phyloP scores from a whole-genome alignment of 1,284 basidiomycete genomes.

The Naganishia liquefaciens region DNA sequence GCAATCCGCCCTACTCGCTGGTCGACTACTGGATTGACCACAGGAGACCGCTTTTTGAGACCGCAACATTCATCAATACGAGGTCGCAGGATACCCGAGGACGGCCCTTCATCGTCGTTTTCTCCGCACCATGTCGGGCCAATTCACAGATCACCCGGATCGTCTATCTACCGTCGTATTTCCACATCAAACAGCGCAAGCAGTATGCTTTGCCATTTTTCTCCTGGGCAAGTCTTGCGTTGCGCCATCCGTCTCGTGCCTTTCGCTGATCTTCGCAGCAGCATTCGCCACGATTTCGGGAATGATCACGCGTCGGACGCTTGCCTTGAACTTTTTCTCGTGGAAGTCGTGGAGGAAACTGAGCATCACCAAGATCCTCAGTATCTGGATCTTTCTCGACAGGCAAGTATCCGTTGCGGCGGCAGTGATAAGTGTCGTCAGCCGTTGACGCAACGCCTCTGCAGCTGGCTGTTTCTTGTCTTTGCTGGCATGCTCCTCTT shows the following conservation, averaged over 20 bases:
- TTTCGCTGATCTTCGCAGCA: not conserved
- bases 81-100: too few relatives aligned
- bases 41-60: too few relatives aligned
- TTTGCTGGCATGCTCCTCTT: conserved; percentile 18
- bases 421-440: too few relatives aligned
- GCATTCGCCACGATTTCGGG: conserved; percentile 22
- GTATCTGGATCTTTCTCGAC: conserved; percentile 25
- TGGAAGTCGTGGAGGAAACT: conserved; percentile 17
- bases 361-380: conserved; percentile 18
- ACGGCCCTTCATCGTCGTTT: not conserved
- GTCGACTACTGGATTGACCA: too few relatives aligned
- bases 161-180: conserved; percentile 17
- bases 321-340: conserved; percentile 10
- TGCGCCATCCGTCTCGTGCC: not conserved
- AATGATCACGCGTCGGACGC: conserved; percentile 24
- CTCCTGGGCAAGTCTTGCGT: conserved; percentile 4
- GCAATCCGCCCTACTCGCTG: too few relatives aligned
- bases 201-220: conserved; percentile 21
- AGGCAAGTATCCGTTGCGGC: conserved; percentile 9
- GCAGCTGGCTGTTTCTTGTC: conserved; percentile 19
- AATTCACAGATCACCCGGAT: conserved; percentile 18
- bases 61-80: too few relatives aligned
- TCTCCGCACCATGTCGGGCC: conserved; percentile 8
- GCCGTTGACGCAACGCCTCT: not conserved
- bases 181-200: conserved; percentile 24